A percentile compares a stretch with the other conserved stretches of the same genome.
phyloP scores from a whole-genome alignment of 768 basidiomycete genomes.

The Butyriboletus loyo region DNA sequence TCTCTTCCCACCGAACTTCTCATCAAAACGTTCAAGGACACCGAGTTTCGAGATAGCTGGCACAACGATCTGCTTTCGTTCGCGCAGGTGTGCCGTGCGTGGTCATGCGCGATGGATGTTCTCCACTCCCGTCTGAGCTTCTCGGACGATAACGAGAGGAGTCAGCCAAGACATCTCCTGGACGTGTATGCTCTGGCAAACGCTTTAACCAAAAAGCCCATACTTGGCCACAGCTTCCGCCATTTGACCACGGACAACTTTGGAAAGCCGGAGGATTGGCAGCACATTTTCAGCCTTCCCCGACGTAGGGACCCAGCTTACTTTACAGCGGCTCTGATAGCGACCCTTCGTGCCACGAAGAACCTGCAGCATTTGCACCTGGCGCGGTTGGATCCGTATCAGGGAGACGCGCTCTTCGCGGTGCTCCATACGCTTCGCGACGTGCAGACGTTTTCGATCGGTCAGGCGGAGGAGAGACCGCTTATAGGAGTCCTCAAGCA shows the following conservation, averaged over 20 bases:
- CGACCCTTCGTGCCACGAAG: constrained; percentile 17
- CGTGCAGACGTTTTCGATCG: constrained; percentile 14
- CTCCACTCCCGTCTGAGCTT: constrained; percentile 14
- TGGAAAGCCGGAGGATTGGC: neutral
- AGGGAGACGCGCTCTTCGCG: constrained; percentile 6
- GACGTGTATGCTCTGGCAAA: constrained; percentile 18
- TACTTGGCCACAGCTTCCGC: constrained; percentile 9
- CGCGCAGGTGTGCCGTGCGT: constrained; percentile 24
- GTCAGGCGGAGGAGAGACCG: neutral
- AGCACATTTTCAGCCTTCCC: neutral
- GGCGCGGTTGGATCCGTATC: constrained; percentile 9
- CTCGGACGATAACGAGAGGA: constrained; percentile 9
- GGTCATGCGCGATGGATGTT: constrained; percentile 23
- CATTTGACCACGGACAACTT: constrained; percentile 20
- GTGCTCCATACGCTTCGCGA: constrained; percentile 11
- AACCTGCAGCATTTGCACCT: constrained; percentile 16
- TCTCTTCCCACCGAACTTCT: constrained; percentile 22
- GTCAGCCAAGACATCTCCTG: neutral
- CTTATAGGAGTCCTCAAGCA: neutral
- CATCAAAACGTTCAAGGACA: constrained; percentile 18
- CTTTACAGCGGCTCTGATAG: constrained; percentile 18
- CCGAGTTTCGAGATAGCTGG: constrained; percentile 18
- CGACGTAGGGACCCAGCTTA: neutral
- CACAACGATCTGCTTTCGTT: constrained; percentile 22
- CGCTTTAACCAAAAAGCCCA: constrained; percentile 13